These are phyloP conservation scores for Styphnolobium japonicum DNA, from an alignment of 306 rosid genomes.

Conservation along the genomic window DNA sequence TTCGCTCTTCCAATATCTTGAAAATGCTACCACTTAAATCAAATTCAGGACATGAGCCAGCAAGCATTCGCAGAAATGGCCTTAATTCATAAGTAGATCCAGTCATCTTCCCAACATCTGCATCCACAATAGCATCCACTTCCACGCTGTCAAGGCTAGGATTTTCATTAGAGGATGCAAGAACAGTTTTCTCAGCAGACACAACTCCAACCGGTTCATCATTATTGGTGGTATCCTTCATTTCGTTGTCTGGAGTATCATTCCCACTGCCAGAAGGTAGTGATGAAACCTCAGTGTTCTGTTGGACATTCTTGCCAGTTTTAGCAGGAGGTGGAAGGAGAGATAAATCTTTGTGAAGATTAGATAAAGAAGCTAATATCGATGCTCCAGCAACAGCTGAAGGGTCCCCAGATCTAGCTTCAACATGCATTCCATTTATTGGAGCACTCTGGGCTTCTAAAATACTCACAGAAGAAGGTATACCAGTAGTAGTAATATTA, in stretches of 20 bases:
- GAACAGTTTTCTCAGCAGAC: constrained; percentile 52
- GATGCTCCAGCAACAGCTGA: constrained; percentile 81
- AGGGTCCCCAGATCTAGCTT: constrained; percentile 79
- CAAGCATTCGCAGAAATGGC: constrained; percentile 62
- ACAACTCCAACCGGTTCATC: constrained; percentile 48
- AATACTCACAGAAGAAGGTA: constrained; percentile 71
- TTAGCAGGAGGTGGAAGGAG: constrained; percentile 58
- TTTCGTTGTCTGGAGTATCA: constrained; percentile 46
- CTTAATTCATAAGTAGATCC: constrained; percentile 45
- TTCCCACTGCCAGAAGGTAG: constrained; percentile 53
- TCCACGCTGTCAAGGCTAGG: constrained; percentile 50
- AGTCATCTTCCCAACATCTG: constrained; percentile 48
- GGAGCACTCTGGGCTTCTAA: constrained; percentile 75
- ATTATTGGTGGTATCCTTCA: constrained; percentile 50
- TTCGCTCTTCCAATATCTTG: constrained; percentile 59
- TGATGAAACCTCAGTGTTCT: constrained; percentile 53
- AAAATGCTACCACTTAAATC: constrained; percentile 59
- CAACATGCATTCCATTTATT: constrained; percentile 69
- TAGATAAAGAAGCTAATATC: constrained; percentile 73
- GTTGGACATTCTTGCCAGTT: constrained; percentile 54
- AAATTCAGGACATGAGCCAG: constrained; percentile 54
- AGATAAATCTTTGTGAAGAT: constrained; percentile 61
- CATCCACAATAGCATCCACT: constrained; percentile 49
- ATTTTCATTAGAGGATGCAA: constrained; percentile 55
- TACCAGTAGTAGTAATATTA: constrained; percentile 50